These are phyloP conservation scores for Syzygium aqueum DNA, from an alignment of 345 rosid genomes.

Conservation along the genomic window DNA sequence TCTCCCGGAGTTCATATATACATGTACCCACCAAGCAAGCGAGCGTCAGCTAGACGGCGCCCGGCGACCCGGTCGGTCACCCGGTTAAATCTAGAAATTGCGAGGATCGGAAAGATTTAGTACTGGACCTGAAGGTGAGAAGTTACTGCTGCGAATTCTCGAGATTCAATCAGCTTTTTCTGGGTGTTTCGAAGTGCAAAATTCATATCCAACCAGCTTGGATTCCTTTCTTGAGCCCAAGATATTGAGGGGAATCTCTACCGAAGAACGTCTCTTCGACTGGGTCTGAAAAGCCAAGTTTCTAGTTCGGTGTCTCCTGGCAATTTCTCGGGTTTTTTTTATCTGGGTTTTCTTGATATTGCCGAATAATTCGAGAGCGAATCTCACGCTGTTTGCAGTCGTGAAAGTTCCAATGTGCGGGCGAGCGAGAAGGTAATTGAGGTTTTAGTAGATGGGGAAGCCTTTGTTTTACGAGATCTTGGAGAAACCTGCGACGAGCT, in stretches of 20 bases:
- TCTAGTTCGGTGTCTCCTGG: not conserved
- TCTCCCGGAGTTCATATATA: not conserved
- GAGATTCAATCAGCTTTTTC: not conserved
- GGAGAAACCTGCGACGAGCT: slow-evolving; percentile 88
- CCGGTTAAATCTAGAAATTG: not conserved
- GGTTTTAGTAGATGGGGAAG: slow-evolving; percentile 48
- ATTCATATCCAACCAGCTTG: not conserved
- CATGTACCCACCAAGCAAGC: not conserved
- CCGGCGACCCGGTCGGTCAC: not conserved
- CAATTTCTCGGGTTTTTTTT: not conserved
- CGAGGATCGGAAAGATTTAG: not conserved
- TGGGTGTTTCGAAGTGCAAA: not conserved
- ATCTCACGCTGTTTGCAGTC: not conserved
- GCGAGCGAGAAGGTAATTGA: not conserved
- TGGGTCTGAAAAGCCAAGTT: not conserved
- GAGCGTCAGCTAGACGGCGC: not conserved
- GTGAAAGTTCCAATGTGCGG: not conserved
- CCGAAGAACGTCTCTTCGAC: not conserved
- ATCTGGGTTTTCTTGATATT: not conserved
- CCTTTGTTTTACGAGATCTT: slow-evolving; percentile 75
- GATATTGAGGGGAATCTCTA: not conserved
- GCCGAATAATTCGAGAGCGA: not conserved
- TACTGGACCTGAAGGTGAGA: not conserved
- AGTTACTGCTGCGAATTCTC: not conserved
- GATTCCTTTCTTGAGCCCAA: not conserved